Percentiles rank a stretch among this genome's conserved stretches.
Conservation (phyloP, 225 moss, liverwort and hornwort species). For the Pleurozium schreberi region DNA sequence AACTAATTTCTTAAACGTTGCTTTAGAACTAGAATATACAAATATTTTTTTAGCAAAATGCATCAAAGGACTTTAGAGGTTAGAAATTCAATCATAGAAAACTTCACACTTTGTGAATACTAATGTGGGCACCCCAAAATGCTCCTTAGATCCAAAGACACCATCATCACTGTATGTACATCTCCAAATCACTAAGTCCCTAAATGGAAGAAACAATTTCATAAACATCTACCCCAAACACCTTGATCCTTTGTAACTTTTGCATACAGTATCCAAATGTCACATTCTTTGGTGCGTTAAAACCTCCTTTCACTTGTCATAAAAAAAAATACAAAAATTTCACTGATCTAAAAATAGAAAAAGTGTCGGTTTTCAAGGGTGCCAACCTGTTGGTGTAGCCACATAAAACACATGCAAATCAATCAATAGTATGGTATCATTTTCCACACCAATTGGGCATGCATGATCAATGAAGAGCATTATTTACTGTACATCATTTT, state of each 20-base stretch:
- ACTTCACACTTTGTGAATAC: neutral
- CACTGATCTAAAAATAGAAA: neutral
- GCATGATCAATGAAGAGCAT: neutral
- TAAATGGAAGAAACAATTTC: neutral
- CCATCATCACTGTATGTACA: too few relatives aligned
- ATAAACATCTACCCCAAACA: neutral
- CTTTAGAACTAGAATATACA: too few relatives aligned
- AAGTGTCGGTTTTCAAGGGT: neutral
- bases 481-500: neutral
- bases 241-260: neutral
- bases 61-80: neutral
- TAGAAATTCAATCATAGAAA: rapidly evolving
- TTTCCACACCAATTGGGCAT: neutral
- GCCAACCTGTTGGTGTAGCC: rapidly evolving
- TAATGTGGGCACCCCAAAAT: neutral
- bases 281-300: neutral
- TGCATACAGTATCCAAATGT: neutral
- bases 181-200: neutral
- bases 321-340: neutral
- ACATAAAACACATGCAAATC: neutral
- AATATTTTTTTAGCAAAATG: neutral
- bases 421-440: neutral
- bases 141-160: rapidly evolving
- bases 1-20: too few relatives aligned
- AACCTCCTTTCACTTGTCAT: neutral